Conservation (phyloP, 345 rosid species). For the Rubroshorea leprosula region DNA sequence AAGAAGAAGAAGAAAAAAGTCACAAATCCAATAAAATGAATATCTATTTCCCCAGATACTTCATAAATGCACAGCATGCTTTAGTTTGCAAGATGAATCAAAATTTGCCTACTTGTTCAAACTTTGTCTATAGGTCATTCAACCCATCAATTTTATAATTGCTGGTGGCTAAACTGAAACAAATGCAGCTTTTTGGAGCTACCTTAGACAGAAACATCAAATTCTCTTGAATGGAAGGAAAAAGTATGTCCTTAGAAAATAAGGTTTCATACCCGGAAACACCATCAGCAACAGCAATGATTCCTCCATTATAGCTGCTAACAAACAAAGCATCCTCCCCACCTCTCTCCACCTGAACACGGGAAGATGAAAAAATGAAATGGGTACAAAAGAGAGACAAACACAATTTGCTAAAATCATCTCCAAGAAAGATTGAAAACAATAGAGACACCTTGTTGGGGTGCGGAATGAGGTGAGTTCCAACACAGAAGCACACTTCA, state of each 20-base stretch:
- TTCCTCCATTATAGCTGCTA: slow-evolving; percentile 61
- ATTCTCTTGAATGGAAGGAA: not conserved
- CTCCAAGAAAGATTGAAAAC: not conserved
- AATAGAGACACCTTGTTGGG: slow-evolving; percentile 49
- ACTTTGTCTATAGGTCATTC: not conserved
- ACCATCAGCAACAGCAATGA: slow-evolving; percentile 87
- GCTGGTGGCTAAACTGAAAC: not conserved
- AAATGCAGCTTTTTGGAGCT: not conserved
- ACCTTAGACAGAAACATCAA: not conserved
- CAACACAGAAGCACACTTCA: slow-evolving; percentile 42
- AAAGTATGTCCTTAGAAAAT: not conserved
- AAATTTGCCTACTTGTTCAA: not conserved
- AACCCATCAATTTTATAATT: no score
- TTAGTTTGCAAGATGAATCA: not conserved
- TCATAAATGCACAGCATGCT: not conserved
- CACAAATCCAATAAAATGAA: not conserved
- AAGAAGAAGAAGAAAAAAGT: not conserved
- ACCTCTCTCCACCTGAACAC: slow-evolving; percentile 70
- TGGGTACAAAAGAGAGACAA: not conserved
- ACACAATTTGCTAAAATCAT: not conserved
- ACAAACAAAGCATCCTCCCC: slow-evolving; percentile 84
- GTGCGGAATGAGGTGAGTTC: slow-evolving; percentile 67
- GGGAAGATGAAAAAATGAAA: slow-evolving; percentile 5
- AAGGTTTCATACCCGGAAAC: slow-evolving; percentile 61
- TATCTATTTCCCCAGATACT: not conserved